Evolutionary conservation across 495 filamentous ascomycete genomes (phyloP).

Genomic region (Penicillium desertorum): DNA sequence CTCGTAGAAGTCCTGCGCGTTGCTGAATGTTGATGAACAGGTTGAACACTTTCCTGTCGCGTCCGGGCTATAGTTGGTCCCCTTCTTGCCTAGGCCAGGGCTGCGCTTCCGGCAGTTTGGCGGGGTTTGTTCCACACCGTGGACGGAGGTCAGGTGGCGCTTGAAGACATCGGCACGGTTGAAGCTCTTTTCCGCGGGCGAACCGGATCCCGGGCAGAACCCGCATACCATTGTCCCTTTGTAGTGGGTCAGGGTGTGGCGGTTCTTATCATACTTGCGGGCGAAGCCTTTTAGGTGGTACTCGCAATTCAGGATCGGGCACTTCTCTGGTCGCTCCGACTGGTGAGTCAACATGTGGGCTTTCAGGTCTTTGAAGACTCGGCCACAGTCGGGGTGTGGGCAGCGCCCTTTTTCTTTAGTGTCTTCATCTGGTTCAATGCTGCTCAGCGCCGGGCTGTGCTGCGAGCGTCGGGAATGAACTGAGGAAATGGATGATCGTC

Average conservation of each 20-base stretch:
- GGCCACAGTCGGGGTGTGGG: slow-evolving; percentile 79
- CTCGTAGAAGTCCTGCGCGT: slow-evolving; percentile 98
- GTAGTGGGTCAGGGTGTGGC: slow-evolving; percentile 98
- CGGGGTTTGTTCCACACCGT: slow-evolving; percentile 92
- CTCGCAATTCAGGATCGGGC: slow-evolving; percentile 89
- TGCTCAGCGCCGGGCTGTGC: slow-evolving; percentile 53
- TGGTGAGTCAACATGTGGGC: slow-evolving; percentile 97
- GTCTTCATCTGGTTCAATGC: slow-evolving; percentile 60
- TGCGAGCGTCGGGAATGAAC: slow-evolving; percentile 55
- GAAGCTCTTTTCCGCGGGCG: slow-evolving; percentile 94
- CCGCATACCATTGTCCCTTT: slow-evolving; percentile 99
- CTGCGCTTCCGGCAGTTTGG: slow-evolving; percentile 93
- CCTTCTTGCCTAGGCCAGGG: slow-evolving; percentile 53
- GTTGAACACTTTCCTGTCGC: slow-evolving; percentile 95
- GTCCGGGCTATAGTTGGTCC: slow-evolving; percentile 62
- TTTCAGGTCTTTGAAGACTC: slow-evolving; percentile 90
- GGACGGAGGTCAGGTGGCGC: slow-evolving; percentile 89
- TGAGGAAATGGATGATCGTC: slow-evolving; percentile 57
- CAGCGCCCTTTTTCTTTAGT: slow-evolving; percentile 69
- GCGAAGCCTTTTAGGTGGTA: slow-evolving; percentile 97
- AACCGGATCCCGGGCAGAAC: slow-evolving; percentile 92
- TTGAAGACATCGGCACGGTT: slow-evolving; percentile 99
- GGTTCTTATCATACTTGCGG: slow-evolving; percentile 96
- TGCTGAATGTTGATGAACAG: slow-evolving; percentile 86
- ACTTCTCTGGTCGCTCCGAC: slow-evolving; percentile 92